Percentiles rank a stretch among this genome's conserved stretches.
Evolutionary conservation across 78 protist species (phyloP).

Genomic region (Dictyostelium intermedium): DNA sequence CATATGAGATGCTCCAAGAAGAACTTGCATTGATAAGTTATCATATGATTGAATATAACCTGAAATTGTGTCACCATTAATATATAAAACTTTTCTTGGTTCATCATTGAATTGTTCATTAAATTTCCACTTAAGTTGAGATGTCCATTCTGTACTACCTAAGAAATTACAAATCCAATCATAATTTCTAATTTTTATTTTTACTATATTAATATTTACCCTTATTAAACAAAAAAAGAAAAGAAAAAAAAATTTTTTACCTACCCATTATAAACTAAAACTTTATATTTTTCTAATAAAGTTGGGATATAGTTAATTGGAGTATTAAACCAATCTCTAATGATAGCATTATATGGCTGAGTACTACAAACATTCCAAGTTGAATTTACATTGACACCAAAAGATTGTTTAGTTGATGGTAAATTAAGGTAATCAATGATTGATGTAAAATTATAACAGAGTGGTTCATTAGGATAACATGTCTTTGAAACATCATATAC

Average conservation of each 20-base stretch:
- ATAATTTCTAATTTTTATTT: background rate
- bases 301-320: constrained; percentile 60
- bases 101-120: constrained; percentile 10
- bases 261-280: constrained; percentile 53
- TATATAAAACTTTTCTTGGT: constrained; percentile 4
- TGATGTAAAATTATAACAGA: constrained; percentile 88
- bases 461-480: constrained; percentile 56
- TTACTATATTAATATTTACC: no score
- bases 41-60: constrained; percentile 76
- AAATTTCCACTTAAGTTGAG: constrained; percentile 29
- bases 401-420: background rate
- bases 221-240: no score
- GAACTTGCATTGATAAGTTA: constrained; percentile 42
- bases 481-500: constrained; percentile 40
- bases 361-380: constrained; percentile 61
- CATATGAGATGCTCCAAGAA: constrained; percentile 85
- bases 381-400: background rate
- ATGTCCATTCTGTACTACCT: constrained; percentile 48
- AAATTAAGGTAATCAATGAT: constrained; percentile 9
- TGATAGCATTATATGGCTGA: constrained; percentile 5
- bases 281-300: constrained; percentile 36
- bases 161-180: constrained; percentile 71
- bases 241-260: no score
- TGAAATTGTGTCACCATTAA: constrained; percentile 14
- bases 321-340: constrained; percentile 59